Evolutionary conservation across 169 alveolate genomes (phyloP).

Genomic region (Plasmodium knowlesi): DNA sequence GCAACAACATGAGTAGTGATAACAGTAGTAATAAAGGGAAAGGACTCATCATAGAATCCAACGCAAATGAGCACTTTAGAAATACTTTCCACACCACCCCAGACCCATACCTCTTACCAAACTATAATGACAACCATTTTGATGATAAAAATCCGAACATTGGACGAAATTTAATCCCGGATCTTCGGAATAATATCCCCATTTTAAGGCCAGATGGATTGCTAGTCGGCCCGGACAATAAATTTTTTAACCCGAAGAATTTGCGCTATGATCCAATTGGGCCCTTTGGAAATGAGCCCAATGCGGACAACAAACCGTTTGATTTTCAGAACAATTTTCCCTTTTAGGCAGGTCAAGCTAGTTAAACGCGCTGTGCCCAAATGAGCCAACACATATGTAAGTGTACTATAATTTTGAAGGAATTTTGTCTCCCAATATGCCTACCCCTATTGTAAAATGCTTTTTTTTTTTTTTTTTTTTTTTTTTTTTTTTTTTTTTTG

Average conservation of each 20-base stretch:
- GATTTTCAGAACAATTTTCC: constrained; percentile 54
- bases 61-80: constrained; percentile 2
- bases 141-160: constrained; percentile 63
- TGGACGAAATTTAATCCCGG: constrained; percentile 4
- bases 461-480: neutral
- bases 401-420: neutral
- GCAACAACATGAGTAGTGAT: neutral
- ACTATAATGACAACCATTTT: constrained; percentile 36
- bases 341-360: constrained; percentile 5
- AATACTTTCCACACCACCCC: neutral
- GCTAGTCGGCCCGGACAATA: constrained; percentile 84
- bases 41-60: constrained; percentile 2
- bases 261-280: constrained; percentile 84
- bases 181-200: neutral
- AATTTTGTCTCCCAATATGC: neutral
- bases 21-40: neutral
- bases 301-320: constrained; percentile 78
- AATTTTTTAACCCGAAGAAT: constrained; percentile 76
- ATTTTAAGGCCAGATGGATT: constrained; percentile 83
- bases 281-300: constrained; percentile 84
- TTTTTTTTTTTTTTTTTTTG: neutral
- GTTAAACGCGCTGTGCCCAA: neutral
- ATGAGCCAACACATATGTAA: neutral
- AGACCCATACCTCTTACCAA: neutral
- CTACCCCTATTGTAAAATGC: neutral